These are phyloP conservation scores for Talaromyces sp. DNA, from an alignment of 2,329 filamentous ascomycete species.

Conservation along the genomic window DNA sequence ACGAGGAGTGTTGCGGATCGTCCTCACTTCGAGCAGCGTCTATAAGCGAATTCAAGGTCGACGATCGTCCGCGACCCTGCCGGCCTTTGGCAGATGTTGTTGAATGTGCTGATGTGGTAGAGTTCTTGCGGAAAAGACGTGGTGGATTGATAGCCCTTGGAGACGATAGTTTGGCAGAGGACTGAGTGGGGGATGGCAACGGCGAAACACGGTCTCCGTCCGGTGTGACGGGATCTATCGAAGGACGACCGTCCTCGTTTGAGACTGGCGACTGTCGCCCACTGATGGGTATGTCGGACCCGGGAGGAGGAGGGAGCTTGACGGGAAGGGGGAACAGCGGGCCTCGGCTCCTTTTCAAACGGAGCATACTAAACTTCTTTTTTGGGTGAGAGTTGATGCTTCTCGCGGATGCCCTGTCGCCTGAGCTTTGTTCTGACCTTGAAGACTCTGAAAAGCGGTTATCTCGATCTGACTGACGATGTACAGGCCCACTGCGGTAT, in stretches of 20 bases:
- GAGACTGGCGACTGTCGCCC: slow-evolving; percentile 9
- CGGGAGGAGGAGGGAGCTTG: slow-evolving; percentile 53
- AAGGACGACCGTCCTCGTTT: slow-evolving; percentile 12
- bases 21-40: slow-evolving; percentile 65
- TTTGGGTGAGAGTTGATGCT: slow-evolving; percentile 61
- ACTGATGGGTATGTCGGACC: slow-evolving; percentile 30
- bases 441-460: slow-evolving; percentile 79
- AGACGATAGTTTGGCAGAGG: slow-evolving; percentile 47
- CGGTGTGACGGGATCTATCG: slow-evolving; percentile 22
- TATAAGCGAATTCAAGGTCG: slow-evolving; percentile 79
- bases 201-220: slow-evolving; percentile 35
- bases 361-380: slow-evolving; percentile 72
- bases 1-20: slow-evolving; percentile 54
- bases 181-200: slow-evolving; percentile 47
- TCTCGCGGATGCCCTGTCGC: slow-evolving; percentile 52
- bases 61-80: slow-evolving; percentile 67
- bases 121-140: slow-evolving; percentile 55
- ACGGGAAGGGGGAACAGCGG: slow-evolving; percentile 86
- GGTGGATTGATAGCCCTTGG: slow-evolving; percentile 36
- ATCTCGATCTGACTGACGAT: slow-evolving; percentile 58
- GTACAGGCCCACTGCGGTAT: slow-evolving; percentile 46
- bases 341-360: slow-evolving; percentile 69
- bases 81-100: slow-evolving; percentile 52
- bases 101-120: slow-evolving; percentile 57
- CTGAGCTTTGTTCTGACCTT: slow-evolving; percentile 78